Evolutionary conservation across 1,284 basidiomycete species (phyloP).

Genomic region (Leucoagaricus sp.): DNA sequence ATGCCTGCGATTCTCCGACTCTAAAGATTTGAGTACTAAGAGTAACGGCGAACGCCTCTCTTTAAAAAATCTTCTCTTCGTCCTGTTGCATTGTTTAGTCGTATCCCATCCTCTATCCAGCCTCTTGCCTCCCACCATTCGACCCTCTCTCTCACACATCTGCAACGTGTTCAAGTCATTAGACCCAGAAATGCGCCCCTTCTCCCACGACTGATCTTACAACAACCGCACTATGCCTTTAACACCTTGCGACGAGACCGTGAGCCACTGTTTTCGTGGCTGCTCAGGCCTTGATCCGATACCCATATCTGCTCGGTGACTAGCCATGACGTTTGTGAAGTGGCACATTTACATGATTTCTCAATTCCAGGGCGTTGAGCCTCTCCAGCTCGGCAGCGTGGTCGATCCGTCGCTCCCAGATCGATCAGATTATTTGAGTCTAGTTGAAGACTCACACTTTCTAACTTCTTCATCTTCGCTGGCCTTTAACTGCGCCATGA

Average conservation of each 20-base stretch:
- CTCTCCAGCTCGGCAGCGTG: not conserved
- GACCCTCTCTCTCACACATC: constrained; percentile 5
- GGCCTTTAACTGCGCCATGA: not conserved
- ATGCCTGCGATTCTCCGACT: constrained; percentile 5
- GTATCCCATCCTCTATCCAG: constrained; percentile 1
- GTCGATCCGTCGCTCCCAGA: constrained; percentile 1
- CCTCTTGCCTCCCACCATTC: constrained; percentile 6
- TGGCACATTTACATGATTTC: not conserved
- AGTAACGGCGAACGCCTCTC: not conserved
- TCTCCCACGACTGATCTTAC: constrained; percentile 9
- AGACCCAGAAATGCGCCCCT: not conserved
- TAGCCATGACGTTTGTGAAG: constrained; percentile 4
- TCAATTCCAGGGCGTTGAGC: not conserved
- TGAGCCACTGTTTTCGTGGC: not conserved
- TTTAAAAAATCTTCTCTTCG: not conserved
- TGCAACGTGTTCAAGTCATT: constrained; percentile 3
- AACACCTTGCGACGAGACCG: not conserved
- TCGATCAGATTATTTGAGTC: not conserved
- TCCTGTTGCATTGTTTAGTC: not conserved
- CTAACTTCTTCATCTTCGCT: not conserved
- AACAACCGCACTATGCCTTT: not conserved
- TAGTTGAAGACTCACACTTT: not conserved
- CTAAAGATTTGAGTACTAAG: not conserved
- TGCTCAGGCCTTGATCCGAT: constrained; percentile 8
- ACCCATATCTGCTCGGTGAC: not conserved